These are phyloP conservation scores for Apophysomyces sp. DNA, from an alignment of 371 early-diverging fungal genomes.

Conservation along the genomic window DNA sequence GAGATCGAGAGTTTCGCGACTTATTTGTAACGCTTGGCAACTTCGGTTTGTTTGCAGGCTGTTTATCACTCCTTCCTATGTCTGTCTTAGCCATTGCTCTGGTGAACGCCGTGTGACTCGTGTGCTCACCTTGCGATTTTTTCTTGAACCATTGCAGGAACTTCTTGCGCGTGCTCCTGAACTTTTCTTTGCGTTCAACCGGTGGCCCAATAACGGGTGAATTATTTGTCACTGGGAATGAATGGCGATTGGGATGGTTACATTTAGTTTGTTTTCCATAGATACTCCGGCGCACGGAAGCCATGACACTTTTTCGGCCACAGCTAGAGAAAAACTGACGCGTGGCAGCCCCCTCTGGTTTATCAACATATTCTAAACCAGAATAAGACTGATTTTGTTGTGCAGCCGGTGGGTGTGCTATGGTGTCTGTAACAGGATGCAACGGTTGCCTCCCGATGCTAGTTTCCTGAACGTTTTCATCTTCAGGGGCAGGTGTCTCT, in stretches of 20 bases:
- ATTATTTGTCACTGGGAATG: background rate
- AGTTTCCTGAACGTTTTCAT: background rate
- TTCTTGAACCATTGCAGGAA: conserved; percentile 15
- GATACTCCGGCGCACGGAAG: background rate
- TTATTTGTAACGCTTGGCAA: background rate
- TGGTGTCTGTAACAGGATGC: background rate
- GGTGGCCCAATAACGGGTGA: background rate
- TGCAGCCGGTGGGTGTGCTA: background rate
- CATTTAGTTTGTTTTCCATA: background rate
- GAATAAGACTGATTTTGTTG: background rate
- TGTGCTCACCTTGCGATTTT: conserved; percentile 10
- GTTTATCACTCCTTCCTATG: background rate
- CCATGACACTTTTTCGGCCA: conserved; percentile 1
- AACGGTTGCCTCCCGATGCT: background rate
- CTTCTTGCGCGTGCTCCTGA: background rate
- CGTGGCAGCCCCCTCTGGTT: background rate
- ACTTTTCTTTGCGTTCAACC: background rate
- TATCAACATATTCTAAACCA: background rate
- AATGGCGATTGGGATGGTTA: background rate
- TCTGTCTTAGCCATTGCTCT: background rate
- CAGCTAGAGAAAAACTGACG: background rate
- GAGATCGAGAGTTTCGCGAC: background rate
- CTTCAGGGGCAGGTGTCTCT: background rate
- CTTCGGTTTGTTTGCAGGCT: background rate
- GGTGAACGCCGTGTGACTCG: too few relatives aligned